Percentiles rank a stretch among this genome's conserved stretches.
These are phyloP conservation scores for Komagataella pseudopastoris DNA, from an alignment of 805 yeast species.

Conservation along the genomic window DNA sequence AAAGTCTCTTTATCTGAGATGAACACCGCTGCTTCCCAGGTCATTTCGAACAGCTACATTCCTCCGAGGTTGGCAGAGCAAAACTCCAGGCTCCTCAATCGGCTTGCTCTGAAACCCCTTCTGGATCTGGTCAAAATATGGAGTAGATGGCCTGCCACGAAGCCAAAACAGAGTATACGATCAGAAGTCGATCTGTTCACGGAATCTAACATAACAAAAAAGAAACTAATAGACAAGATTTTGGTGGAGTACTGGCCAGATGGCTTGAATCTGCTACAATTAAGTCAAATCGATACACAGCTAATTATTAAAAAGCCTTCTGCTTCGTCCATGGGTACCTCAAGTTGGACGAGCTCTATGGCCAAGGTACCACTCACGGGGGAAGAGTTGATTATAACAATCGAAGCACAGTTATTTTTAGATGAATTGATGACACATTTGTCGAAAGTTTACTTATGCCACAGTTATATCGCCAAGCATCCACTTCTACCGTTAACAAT, in stretches of 20 bases:
- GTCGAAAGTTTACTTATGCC: constrained; percentile 40
- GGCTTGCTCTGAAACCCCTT: constrained; percentile 15
- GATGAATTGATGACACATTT: constrained; percentile 32
- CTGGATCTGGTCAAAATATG: constrained; percentile 18
- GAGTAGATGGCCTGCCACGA: constrained; percentile 17
- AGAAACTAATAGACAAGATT: constrained; percentile 28
- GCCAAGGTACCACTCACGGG: constrained; percentile 19
- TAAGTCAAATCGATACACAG: constrained; percentile 62
- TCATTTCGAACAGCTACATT: constrained; percentile 19
- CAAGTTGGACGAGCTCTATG: constrained; percentile 33
- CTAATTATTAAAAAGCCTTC: constrained; percentile 45
- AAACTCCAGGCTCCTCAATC: constrained; percentile 12
- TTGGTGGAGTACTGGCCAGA: constrained; percentile 34
- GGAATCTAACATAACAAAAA: constrained; percentile 11
- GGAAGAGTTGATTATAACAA: constrained; percentile 18
- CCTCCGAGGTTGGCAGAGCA: constrained; percentile 13
- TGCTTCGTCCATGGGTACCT: constrained; percentile 12
- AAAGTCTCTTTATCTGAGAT: neutral
- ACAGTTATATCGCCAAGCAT: constrained; percentile 54
- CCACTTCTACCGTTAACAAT: constrained; percentile 47
- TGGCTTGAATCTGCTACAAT: constrained; percentile 51
- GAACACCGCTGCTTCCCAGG: constrained; percentile 9
- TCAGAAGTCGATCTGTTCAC: constrained; percentile 9
- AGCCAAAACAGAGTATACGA: constrained; percentile 11
- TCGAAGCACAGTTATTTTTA: constrained; percentile 40